Percentiles rank a stretch among this genome's conserved stretches.
Evolutionary conservation across 371 early-diverging fungal species (phyloP).

Genomic region (Mucor indicus): DNA sequence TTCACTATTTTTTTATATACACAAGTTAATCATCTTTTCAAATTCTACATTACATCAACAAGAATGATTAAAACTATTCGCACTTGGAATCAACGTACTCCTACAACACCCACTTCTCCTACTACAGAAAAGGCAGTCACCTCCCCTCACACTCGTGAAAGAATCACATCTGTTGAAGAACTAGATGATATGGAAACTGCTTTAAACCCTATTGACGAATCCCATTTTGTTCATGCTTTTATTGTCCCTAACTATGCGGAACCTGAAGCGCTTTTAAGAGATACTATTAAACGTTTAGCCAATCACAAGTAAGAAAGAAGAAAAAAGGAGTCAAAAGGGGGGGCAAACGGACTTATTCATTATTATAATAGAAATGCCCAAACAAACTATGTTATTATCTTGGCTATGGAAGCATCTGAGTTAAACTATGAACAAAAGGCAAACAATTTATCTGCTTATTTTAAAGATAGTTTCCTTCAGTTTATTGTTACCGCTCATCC

Average conservation of each 20-base stretch:
- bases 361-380: conserved; percentile 35
- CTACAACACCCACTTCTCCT: background rate
- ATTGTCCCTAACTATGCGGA: conserved; percentile 63
- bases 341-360: too few species aligned
- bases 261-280: conserved; percentile 43
- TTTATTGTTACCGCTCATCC: conserved; percentile 71
- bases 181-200: conserved; percentile 47
- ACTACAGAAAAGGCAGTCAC: too few species aligned
- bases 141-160: conserved; percentile 22
- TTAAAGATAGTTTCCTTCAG: conserved; percentile 57
- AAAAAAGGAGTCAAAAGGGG: too few species aligned
- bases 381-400: conserved; percentile 48
- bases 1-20: conserved; percentile 50
- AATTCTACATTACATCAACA: conserved; percentile 44
- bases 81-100: conserved; percentile 37
- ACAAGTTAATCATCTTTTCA: conserved; percentile 55
- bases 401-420: conserved; percentile 76
- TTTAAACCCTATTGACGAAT: conserved; percentile 28
- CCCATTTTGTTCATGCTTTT: conserved; percentile 46
- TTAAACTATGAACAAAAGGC: conserved; percentile 53
- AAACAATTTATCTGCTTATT: conserved; percentile 41
- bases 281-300: conserved; percentile 44
- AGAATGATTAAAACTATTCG: conserved; percentile 43
- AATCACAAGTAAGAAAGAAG: conserved; percentile 40
- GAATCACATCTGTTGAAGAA: conserved; percentile 26